phyloP scores from a whole-genome alignment of 2,329 filamentous ascomycete genomes.

The Aspergillus terreus region DNA sequence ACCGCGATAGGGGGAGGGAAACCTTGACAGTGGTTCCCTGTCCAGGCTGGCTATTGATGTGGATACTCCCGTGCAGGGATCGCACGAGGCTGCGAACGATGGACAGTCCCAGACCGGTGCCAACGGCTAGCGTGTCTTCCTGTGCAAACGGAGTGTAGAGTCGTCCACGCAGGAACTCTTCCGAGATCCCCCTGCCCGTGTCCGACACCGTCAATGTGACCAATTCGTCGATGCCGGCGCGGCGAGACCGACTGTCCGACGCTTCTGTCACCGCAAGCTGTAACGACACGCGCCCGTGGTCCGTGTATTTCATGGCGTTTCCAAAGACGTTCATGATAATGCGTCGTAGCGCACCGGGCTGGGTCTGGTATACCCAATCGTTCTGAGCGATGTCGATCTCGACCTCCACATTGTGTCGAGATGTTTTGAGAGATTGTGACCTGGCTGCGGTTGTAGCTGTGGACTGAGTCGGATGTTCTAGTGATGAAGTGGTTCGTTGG shows the following conservation, averaged over 20 bases:
- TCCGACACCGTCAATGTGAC: constrained; percentile 53
- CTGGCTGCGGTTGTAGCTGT: constrained; percentile 7
- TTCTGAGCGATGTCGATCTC: constrained; percentile 51
- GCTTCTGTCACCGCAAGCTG: constrained; percentile 31
- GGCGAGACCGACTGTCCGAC: constrained; percentile 26
- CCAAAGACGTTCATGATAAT: constrained; percentile 62
- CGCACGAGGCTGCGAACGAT: constrained; percentile 61
- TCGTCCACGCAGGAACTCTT: constrained; percentile 58
- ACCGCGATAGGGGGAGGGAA: constrained; percentile 40
- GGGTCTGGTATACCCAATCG: constrained; percentile 53
- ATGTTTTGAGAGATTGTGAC: not conserved
- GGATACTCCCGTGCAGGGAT: constrained; percentile 57
- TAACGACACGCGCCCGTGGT: constrained; percentile 49
- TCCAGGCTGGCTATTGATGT: constrained; percentile 52
- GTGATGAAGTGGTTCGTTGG: constrained; percentile 20
- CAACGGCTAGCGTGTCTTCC: constrained; percentile 55
- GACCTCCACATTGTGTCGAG: constrained; percentile 39
- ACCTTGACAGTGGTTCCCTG: constrained; percentile 56
- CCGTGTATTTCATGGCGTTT: constrained; percentile 62
- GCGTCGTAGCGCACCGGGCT: constrained; percentile 52
- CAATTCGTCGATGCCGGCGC: constrained; percentile 31
- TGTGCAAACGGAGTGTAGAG: constrained; percentile 59
- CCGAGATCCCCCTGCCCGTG: constrained; percentile 63
- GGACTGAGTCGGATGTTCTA: constrained; percentile 20
- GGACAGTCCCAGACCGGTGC: constrained; percentile 56